Evolutionary conservation across 73 alveolate genomes (phyloP).

Genomic region (Diophrys sp.): DNA sequence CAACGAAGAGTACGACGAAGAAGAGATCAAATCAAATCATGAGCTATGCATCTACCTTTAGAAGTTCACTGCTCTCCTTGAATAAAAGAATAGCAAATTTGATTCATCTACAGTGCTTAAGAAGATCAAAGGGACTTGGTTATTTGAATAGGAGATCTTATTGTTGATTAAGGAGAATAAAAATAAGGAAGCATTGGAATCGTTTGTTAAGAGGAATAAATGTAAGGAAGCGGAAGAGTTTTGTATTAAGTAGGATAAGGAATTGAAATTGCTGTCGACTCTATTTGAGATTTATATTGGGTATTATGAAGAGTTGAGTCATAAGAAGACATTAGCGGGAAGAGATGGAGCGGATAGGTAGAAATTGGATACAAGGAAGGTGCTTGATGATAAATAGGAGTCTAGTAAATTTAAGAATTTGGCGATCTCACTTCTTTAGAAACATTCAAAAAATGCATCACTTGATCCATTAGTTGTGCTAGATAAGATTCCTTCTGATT

Average conservation of each 20-base stretch:
- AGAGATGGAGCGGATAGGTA: not conserved
- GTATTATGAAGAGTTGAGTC: conserved; percentile 13
- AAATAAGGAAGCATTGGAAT: conserved; percentile 35
- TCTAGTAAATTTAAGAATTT: conserved; percentile 7
- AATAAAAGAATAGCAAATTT: conserved; percentile 41
- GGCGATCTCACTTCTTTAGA: conserved; percentile 30
- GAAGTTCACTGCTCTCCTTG: conserved; percentile 25
- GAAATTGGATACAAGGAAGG: not conserved
- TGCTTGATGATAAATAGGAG: not conserved
- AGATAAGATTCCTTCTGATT: conserved; percentile 36
- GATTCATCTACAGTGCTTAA: conserved; percentile 15
- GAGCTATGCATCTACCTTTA: conserved; percentile 12
- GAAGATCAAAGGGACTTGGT: conserved; percentile 32
- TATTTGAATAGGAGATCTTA: conserved; percentile 40
- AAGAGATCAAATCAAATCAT: not conserved
- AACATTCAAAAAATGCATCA: conserved; percentile 15
- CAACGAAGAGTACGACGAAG: not conserved
- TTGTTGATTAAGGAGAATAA: conserved; percentile 27
- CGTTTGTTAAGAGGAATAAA: conserved; percentile 13
- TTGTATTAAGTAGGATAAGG: conserved; percentile 38
- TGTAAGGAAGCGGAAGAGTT: conserved; percentile 39
- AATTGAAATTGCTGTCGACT: conserved; percentile 19
- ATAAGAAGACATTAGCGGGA: not conserved
- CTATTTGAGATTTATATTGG: conserved; percentile 33
- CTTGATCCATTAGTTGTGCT: conserved; percentile 34